Evolutionary conservation across 2,329 filamentous ascomycete genomes (phyloP).

Genomic region (Fusarium sp.): DNA sequence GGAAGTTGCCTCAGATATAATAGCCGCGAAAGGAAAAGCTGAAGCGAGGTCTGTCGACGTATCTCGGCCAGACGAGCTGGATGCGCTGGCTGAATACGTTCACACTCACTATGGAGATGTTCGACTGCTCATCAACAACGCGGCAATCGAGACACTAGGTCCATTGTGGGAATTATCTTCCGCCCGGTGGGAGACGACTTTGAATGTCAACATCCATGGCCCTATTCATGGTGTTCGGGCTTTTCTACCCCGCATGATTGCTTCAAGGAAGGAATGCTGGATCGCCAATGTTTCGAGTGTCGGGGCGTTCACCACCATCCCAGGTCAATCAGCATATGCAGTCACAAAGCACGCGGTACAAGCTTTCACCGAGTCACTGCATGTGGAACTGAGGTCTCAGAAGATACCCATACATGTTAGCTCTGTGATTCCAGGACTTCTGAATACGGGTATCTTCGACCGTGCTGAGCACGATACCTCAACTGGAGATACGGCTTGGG

Average conservation of each 20-base stretch:
- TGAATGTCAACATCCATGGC: not conserved
- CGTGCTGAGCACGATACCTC: not conserved
- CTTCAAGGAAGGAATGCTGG: not conserved
- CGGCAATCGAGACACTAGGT: not conserved
- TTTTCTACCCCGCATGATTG: not conserved
- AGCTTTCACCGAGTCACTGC: not conserved
- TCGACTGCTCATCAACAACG: not conserved
- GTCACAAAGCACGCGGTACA: not conserved
- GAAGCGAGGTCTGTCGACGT: not conserved
- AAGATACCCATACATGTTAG: not conserved
- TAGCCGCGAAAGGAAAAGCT: fast-evolving
- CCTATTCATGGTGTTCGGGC: not conserved
- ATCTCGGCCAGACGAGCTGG: not conserved
- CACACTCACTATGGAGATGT: not conserved
- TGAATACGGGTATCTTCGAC: not conserved
- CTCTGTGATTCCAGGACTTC: not conserved
- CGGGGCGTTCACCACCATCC: not conserved
- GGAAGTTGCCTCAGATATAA: not conserved
- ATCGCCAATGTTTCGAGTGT: not conserved
- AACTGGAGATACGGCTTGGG: not conserved
- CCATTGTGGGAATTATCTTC: not conserved
- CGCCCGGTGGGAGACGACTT: not conserved
- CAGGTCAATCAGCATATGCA: not conserved
- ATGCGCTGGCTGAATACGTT: not conserved
- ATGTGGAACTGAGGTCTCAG: not conserved